Percentiles rank a stretch among this genome's conserved stretches.
Evolutionary conservation across 768 basidiomycete species (phyloP).

Genomic region (Leccinum fibrillosum): DNA sequence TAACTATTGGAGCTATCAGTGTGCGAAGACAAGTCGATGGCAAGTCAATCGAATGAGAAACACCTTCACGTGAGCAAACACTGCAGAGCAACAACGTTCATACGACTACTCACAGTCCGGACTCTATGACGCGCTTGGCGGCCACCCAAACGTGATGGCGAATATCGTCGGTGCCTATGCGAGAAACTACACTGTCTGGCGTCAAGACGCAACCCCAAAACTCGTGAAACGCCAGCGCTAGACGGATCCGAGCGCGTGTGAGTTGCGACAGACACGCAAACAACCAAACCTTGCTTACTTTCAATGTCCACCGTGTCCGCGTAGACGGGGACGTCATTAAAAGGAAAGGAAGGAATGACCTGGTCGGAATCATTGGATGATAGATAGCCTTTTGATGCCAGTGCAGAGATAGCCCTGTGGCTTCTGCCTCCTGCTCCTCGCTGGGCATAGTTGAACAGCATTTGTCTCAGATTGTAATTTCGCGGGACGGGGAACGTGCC

Average conservation of each 20-base stretch:
- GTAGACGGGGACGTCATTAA: slow-evolving; percentile 25
- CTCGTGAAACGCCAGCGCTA: slow-evolving; percentile 34
- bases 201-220: slow-evolving; percentile 34
- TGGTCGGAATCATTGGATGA: slow-evolving; percentile 12
- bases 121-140: slow-evolving; percentile 28
- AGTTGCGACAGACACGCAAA: neutral
- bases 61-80: neutral
- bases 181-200: slow-evolving; percentile 29
- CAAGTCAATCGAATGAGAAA: neutral
- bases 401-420: neutral
- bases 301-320: slow-evolving; percentile 43
- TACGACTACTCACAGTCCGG: slow-evolving; percentile 12
- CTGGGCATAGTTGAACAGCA: slow-evolving; percentile 23
- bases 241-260: neutral
- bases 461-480: slow-evolving; percentile 25
- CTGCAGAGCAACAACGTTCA: neutral
- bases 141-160: slow-evolving; percentile 36
- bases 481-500: slow-evolving; percentile 29
- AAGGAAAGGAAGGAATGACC: slow-evolving; percentile 34
- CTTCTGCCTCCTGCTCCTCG: neutral
- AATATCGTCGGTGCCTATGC: slow-evolving; percentile 24
- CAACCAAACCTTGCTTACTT: slow-evolving; percentile 32
- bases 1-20: too few relatives aligned
- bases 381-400: neutral
- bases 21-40: neutral